Percentiles rank a stretch among this genome's conserved stretches.
phyloP scores from a whole-genome alignment of 164 flowering plant species.

The Magnolia officinalis region DNA sequence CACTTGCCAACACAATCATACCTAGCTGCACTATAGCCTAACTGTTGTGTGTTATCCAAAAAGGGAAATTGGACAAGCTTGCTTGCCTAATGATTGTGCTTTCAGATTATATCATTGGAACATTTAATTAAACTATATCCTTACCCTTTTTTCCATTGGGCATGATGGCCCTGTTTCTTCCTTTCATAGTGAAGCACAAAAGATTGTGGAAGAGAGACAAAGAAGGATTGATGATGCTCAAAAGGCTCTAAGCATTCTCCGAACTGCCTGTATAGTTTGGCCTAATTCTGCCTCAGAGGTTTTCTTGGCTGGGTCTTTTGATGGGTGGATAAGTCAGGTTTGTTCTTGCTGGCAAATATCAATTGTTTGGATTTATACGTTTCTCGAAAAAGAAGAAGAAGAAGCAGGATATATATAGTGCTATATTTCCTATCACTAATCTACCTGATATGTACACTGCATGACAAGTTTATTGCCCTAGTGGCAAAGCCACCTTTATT shows the following conservation, averaged over 20 bases:
- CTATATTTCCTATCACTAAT: not conserved
- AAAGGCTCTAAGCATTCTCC: constrained; percentile 54
- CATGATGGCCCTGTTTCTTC: constrained; percentile 2
- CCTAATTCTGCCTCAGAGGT: constrained; percentile 80
- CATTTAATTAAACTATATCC: not conserved
- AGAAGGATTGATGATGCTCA: constrained; percentile 57
- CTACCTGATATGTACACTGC: not conserved
- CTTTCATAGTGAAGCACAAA: constrained; percentile 64
- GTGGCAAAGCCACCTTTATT: not conserved
- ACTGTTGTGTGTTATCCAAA: too few relatives aligned
- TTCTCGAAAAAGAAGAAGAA: not conserved
- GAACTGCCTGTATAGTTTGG: constrained; percentile 63
- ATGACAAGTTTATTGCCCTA: not conserved
- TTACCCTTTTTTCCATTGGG: constrained; percentile 7
- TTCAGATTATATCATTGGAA: not conserved
- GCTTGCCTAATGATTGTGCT: not conserved
- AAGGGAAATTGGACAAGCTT: not conserved
- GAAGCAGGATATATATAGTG: not conserved
- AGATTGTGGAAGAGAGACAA: constrained; percentile 56
- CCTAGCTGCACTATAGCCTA: too few relatives aligned
- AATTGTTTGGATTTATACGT: not conserved
- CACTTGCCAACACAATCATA: too few relatives aligned
- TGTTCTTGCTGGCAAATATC: constrained; percentile 9
- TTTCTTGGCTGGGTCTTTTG: constrained; percentile 79
- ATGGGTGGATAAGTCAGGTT: constrained; percentile 95